Conservation (phyloP, 169 alveolate species). For the Cyclospora cayetanensis region DNA sequence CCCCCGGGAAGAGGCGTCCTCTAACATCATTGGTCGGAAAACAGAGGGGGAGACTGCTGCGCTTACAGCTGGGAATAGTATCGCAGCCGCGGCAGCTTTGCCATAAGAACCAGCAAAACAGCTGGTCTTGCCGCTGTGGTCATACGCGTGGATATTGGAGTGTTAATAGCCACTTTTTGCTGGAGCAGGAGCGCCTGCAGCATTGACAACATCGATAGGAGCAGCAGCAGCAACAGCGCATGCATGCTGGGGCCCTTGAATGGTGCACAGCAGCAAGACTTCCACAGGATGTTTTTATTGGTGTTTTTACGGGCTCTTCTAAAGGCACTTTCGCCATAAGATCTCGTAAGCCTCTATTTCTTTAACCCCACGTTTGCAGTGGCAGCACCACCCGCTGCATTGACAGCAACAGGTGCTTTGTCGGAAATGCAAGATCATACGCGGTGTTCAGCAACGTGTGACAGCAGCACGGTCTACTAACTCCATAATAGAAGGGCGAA, state of each 20-base stretch:
- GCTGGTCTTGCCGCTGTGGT: not conserved
- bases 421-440: too few relatives aligned
- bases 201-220: not conserved
- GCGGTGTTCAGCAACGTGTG: too few relatives aligned
- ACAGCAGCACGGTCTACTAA: too few relatives aligned
- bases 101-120: conserved; percentile 20
- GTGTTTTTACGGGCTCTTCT: not conserved
- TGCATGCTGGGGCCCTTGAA: not conserved
- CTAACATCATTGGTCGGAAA: not conserved
- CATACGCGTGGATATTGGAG: not conserved
- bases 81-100: conserved; percentile 48
- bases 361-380: not conserved
- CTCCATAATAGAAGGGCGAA: too few relatives aligned
- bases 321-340: not conserved
- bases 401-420: not conserved
- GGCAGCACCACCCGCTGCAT: not conserved
- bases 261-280: not conserved
- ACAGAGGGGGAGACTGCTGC: not conserved
- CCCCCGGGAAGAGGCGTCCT: not conserved
- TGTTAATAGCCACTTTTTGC: not conserved
- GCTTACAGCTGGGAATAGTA: not conserved
- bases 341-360: not conserved
- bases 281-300: not conserved
- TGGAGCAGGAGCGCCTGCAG: not conserved
- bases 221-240: conserved; percentile 41